These are phyloP conservation scores for Psilocybe subaeruginosa DNA, from an alignment of 768 basidiomycete species.

Conservation along the genomic window DNA sequence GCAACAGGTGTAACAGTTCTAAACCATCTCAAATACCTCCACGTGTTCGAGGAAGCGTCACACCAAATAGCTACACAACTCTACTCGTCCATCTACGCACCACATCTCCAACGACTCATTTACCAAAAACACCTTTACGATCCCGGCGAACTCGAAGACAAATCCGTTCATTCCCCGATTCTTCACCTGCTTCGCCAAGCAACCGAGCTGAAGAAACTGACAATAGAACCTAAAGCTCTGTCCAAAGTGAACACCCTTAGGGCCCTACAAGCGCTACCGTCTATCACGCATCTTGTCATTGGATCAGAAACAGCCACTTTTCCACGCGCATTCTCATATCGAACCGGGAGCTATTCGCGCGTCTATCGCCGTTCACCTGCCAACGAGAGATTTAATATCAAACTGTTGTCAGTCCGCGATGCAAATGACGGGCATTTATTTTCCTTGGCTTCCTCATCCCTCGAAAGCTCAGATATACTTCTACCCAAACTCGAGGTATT, in stretches of 20 bases:
- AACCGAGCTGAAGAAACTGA: not conserved
- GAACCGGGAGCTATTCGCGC: not conserved
- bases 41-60: not conserved
- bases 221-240: not conserved
- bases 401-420: not conserved
- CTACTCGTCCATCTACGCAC: not conserved
- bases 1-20: not conserved
- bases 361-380: not conserved
- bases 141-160: not conserved
- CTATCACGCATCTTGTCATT: not conserved
- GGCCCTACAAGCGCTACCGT: not conserved
- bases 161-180: not conserved
- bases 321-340: not conserved
- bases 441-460: not conserved
- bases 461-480: not conserved
- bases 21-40: not conserved
- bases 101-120: not conserved
- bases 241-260: not conserved
- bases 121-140: not conserved
- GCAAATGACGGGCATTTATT: not conserved
- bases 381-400: not conserved
- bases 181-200: not conserved
- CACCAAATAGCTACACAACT: not conserved
- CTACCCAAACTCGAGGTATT: slow-evolving; percentile 2
- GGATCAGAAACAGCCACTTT: not conserved